Evolutionary conservation across 345 rosid species (phyloP), one percentile per base, ranked within the genome.

Genomic region (Dovyalis caffra): DNA sequence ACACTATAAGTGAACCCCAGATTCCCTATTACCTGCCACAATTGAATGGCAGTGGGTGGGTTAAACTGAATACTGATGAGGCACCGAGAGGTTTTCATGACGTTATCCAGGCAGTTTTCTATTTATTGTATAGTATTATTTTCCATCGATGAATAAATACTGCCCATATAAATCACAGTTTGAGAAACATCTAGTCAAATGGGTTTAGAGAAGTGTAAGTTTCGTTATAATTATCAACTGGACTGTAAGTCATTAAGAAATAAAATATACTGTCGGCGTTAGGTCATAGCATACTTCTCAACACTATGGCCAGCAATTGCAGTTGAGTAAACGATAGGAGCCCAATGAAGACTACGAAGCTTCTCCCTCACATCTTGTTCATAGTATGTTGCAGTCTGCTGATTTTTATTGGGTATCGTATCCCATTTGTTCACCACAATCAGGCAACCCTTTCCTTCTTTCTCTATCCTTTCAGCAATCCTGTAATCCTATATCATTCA

Each of bases 361-460:
- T 92, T 95, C 89, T 90, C 94, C 74, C 99, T 84, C 37, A 95
- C 92, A 86, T 95, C 99, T 33, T 90, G 88, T 87, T 92, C 99
- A 71, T 92, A 95, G 81, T 82, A 80, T 51, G 86, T 79, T 58
- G 97, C 88, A 51, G 89, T 88, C 79, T 90, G 84, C 85, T 91
- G 95, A 84, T 88, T 92, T 82, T 92, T 95, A 83, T 92, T 91
- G 15, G 97, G 97, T 80, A 95, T 89, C 29, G 97, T 95, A 78
- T 95, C 99, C 99, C 97, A 95, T 84, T 92, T 95, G 87, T 95
- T 95, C n/a, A 95, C 97, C 64, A 95, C 99, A 43, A 95, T 87
- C 47, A 91, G 83, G 82, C 99, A 95, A 68, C 97, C 99, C 79
- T 92, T 95, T 65, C 97, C 99, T 87, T 91, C 99, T 82, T 85